Evolutionary conservation across 768 basidiomycete species (phyloP).

Genomic region (Collybiopsis luxurians): DNA sequence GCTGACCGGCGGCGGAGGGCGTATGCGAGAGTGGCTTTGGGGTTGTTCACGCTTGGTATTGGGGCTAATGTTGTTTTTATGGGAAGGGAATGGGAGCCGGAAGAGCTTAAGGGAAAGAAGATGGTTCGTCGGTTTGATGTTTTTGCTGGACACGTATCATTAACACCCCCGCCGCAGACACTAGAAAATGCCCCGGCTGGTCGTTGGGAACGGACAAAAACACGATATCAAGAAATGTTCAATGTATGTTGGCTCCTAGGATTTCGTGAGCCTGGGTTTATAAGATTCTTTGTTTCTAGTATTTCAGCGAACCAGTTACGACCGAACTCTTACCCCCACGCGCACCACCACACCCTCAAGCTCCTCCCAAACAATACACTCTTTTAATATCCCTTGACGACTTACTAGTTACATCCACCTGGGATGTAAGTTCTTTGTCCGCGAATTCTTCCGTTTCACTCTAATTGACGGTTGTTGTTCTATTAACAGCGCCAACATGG

Average conservation of each 20-base stretch:
- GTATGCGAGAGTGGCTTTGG: constrained; percentile 54
- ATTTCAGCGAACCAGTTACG: constrained; percentile 94
- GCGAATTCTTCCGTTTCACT: neutral
- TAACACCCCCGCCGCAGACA: too few relatives aligned
- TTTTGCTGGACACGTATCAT: constrained; percentile 7
- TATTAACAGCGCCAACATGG: constrained; percentile 86
- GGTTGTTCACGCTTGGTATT: constrained; percentile 51
- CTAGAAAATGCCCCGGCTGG: constrained; percentile 57
- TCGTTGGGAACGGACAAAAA: constrained; percentile 61
- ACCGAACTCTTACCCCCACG: constrained; percentile 82
- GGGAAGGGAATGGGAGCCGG: constrained; percentile 77
- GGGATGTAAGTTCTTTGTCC: constrained; percentile 74
- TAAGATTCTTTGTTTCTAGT: constrained; percentile 40
- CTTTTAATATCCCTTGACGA: constrained; percentile 90
- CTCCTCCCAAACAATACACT: constrained; percentile 89
- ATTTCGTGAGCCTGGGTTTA: neutral
- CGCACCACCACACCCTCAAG: constrained; percentile 58
- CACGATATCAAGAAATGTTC: constrained; percentile 63
- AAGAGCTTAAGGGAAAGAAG: constrained; percentile 64
- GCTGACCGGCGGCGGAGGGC: constrained; percentile 69
- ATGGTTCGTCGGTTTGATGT: too few relatives aligned
- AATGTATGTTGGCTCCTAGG: constrained; percentile 46
- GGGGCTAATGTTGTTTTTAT: constrained; percentile 59
- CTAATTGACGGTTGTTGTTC: neutral
- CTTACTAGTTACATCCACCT: constrained; percentile 84